Conservation (phyloP, 2,329 filamentous ascomycete species). For the Talaromyces sp. region DNA sequence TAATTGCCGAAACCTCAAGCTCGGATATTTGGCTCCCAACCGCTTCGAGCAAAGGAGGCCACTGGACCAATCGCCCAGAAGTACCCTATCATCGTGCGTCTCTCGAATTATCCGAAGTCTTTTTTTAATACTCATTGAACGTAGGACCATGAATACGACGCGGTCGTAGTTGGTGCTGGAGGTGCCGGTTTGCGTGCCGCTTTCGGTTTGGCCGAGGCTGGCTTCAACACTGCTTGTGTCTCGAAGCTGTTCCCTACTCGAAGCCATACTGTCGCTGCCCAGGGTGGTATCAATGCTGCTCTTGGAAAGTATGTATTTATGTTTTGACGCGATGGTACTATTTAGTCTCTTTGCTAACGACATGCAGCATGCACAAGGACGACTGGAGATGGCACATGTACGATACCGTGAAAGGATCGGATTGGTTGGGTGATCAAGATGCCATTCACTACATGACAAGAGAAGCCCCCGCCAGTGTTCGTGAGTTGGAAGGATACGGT, state of each 20-base stretch:
- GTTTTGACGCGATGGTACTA: neutral
- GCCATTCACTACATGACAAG: constrained; percentile 98
- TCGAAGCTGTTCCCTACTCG: constrained; percentile 61
- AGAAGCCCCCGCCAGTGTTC: constrained; percentile 84
- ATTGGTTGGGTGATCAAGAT: constrained; percentile 96
- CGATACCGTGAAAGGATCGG: constrained; percentile 95
- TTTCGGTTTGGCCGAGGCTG: constrained; percentile 60
- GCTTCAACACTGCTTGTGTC: constrained; percentile 62
- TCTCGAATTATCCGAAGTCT: constrained; percentile 33
- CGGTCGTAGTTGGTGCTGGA: constrained; percentile 70
- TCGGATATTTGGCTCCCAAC: constrained; percentile 78
- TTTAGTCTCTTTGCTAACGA: constrained; percentile 1
- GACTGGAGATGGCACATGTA: constrained; percentile 99
- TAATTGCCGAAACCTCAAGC: constrained; percentile 47
- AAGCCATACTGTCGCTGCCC: constrained; percentile 63
- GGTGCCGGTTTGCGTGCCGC: constrained; percentile 61
- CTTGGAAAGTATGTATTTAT: constrained; percentile 36
- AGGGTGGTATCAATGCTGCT: constrained; percentile 57
- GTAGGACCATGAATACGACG: constrained; percentile 97
- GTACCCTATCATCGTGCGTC: constrained; percentile 80
- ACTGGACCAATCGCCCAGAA: constrained; percentile 80
- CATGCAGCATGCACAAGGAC: constrained; percentile 85
- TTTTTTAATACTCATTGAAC: constrained; percentile 14
- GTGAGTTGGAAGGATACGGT: constrained; percentile 95
- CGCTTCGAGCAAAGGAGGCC: constrained; percentile 88